phyloP scores from a whole-genome alignment of 495 filamentous ascomycete genomes.

The Hypoxylon crocopeplum region DNA sequence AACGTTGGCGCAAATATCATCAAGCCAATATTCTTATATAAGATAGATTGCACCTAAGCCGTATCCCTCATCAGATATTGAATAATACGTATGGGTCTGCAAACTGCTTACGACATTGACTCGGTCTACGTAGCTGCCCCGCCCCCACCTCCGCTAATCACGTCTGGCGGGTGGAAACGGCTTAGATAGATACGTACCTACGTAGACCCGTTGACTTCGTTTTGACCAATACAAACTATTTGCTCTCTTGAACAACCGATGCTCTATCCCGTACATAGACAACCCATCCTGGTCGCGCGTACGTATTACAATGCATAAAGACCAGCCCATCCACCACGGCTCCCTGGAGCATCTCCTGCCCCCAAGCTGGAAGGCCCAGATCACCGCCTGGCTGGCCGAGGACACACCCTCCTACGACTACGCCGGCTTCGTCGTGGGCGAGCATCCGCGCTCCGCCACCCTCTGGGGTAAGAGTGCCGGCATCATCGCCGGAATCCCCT shows the following conservation, averaged over 20 bases:
- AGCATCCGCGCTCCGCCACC: slow-evolving; percentile 75
- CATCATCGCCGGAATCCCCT: slow-evolving; percentile 89
- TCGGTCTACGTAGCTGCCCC: slow-evolving; percentile 16
- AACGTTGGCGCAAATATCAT: too few species aligned
- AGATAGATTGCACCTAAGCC: too few species aligned
- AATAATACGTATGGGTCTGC: too few species aligned
- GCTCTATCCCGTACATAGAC: too few species aligned
- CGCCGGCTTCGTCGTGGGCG: slow-evolving; percentile 94
- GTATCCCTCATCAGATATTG: too few species aligned
- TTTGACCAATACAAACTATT: slow-evolving; percentile 17
- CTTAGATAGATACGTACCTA: slow-evolving; percentile 11
- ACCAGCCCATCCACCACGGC: slow-evolving; percentile 66
- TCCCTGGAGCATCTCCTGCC: slow-evolving; percentile 83
- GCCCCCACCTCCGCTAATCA: slow-evolving; percentile 8
- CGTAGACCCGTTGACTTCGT: slow-evolving; percentile 14
- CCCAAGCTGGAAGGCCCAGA: slow-evolving; percentile 77
- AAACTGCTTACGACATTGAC: too few species aligned
- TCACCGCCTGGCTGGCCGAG: slow-evolving; percentile 88
- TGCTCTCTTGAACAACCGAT: too few species aligned
- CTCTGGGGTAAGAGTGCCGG: slow-evolving; percentile 89
- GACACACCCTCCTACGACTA: slow-evolving; percentile 97
- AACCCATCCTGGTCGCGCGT: too few species aligned
- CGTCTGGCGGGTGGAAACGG: slow-evolving; percentile 32
- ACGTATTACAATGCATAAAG: slow-evolving; percentile 29
- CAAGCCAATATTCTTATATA: too few species aligned